Evolutionary conservation across 2,329 filamentous ascomycete species (phyloP), one percentile per base, ranked within the genome.

Genomic region (Hypoxylon sp.): DNA sequence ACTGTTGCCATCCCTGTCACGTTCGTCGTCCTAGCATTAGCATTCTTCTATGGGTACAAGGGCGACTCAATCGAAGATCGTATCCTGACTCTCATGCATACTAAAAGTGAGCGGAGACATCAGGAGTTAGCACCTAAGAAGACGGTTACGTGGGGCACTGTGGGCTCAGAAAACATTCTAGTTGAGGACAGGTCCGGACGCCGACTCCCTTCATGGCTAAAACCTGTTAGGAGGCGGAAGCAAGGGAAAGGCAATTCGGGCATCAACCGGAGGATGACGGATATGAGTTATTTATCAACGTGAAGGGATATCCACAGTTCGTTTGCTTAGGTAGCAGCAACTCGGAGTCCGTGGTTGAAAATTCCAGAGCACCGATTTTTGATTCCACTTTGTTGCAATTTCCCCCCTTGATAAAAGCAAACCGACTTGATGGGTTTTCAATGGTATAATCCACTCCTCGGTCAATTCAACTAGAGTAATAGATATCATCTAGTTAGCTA

Each of bases 31-130:
- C 24, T 72, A 13, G 65, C 33, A n/a, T 47, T 73, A 5, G 59
- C 67, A 0, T 72, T 67, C 47, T 47, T 72, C 2, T 71, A 73
- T 35, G 67, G 66, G 13, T 73, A 72, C n/a, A 70, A 68, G 52
- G 55, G 55, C n/a, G 55, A 58, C 22, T 22, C 55, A 8, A 58
- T 58, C 22, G 55, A 58, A 19, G 55, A 58, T 10, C 55, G 55
- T 46, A 19, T 58, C 9, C 44, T 58, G 22, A 39, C 55, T 13
- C 31, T 58, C 8, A 29, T 58, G 44, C 46, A 58, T 3, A 31
- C 31, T 10, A 50, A 24, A 9, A 58, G 19, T 9, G 55, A 58
- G 44, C 55, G 44, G 26, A 58, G 19, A 19, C 33, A 58, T 10
- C 55, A 17, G 3, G 19, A 39, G 9, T 19, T 3, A 33, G 31